Base-by-base conservation (phyloP, 768 basidiomycete genomes). In the Pleurotus eryngii region DNA sequence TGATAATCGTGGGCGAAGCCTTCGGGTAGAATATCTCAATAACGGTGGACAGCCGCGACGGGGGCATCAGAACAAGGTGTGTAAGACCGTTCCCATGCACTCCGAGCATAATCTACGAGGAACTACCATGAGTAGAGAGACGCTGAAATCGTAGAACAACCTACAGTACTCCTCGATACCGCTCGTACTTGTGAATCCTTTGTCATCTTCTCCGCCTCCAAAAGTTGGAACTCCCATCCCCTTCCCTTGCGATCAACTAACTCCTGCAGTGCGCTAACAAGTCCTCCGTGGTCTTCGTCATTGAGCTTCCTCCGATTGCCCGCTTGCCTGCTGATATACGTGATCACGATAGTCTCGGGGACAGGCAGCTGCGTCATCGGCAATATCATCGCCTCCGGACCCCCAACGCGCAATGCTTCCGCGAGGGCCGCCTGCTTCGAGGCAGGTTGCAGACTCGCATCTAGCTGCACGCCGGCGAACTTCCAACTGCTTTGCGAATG, bases 1-100 rank as follows among this genome's bases (percentile, higher is more conserved):
- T 92, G 84, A 67, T 94, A 94, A 65, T 94, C 92, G 64, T 89
- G 86, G 24, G 92, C 86, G 66, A 91, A 94, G 0, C 91, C 92
- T 2, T 70, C 76, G 0, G 90, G 65, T 79, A 89, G 72, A 95
- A 91, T 12, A 95, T 82, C 71, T 95, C 92, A 61, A 95, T 88
- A 17, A 95, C 90, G 4, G 90, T 85, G 4, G 89, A 85, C n/a
- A 84, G 70, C 0, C 82, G 82, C 3, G 85, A 89, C 1, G 81
- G 80, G 18, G 87, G 83, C 90, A 94, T 92, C 75, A 88, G 84
- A 43, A 94, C 79, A n/a, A 94, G 77, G 64, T 92, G 90, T 7
- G 90, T 89, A 0, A 95, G 77, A 5, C 91, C 90, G 62, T 92
- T 92, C 4, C 90, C 90, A 59, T 90, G 89, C 0, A 89, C 81